Evolutionary conservation across 148 eudicot genomes (phyloP).

Genomic region (Simmondsia chinensis): DNA sequence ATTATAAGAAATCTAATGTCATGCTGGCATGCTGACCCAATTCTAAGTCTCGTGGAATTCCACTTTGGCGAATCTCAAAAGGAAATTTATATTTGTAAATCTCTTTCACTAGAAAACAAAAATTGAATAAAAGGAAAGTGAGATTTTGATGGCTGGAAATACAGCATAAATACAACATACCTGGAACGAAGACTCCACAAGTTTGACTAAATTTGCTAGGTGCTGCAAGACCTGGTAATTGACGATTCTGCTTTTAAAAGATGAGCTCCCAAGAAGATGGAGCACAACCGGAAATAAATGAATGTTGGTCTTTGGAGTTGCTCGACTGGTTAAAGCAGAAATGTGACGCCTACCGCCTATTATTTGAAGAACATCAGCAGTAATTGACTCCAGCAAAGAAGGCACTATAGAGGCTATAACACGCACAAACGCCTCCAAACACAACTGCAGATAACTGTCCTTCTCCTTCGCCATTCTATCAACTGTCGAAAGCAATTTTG

Average conservation of each 20-base stretch:
- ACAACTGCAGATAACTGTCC: conserved; percentile 65
- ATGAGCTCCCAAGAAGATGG: conserved; percentile 75
- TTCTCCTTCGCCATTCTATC: conserved; percentile 85
- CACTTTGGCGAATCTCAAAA: too few species aligned
- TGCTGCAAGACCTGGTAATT: conserved; percentile 68
- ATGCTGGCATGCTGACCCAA: too few species aligned
- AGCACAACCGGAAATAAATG: conserved; percentile 86
- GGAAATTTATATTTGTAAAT: too few species aligned
- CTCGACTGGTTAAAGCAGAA: conserved; percentile 43
- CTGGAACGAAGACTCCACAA: conserved; percentile 79
- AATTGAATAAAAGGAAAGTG: too few species aligned
- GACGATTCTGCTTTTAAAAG: conserved; percentile 62
- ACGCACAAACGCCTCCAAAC: conserved; percentile 60
- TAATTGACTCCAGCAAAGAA: conserved; percentile 63
- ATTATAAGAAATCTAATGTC: too few species aligned
- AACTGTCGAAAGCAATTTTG: conserved; percentile 68
- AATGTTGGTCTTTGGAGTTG: conserved; percentile 61
- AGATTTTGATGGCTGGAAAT: too few species aligned
- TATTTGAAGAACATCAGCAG: conserved; percentile 72
- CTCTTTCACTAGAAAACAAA: too few species aligned
- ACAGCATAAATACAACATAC: conserved; percentile 19
- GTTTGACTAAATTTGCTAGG: conserved; percentile 68
- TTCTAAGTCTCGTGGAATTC: too few species aligned
- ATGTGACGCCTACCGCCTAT: conserved; percentile 71
- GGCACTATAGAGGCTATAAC: conserved; percentile 67